Conservation (phyloP, 208 protist species). For the Crithidia expoeki region DNA sequence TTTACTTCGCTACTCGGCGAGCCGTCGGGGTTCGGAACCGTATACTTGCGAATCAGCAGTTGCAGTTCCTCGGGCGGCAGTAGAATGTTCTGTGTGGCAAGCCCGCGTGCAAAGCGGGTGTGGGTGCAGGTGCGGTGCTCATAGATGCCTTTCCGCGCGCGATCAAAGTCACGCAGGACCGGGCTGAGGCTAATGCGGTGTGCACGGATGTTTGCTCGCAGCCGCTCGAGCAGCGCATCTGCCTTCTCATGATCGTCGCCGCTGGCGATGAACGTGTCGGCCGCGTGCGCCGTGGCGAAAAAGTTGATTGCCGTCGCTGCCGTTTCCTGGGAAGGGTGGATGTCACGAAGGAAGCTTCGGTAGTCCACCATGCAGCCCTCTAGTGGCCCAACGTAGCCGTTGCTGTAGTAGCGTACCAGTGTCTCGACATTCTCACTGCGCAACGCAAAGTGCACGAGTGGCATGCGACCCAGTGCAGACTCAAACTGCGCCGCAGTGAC, state of each 20-base stretch:
- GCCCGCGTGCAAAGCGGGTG: conserved; percentile 79
- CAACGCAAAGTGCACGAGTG: conserved; percentile 78
- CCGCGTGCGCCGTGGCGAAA: conserved; percentile 53
- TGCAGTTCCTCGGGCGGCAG: conserved; percentile 71
- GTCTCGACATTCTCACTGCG: conserved; percentile 63
- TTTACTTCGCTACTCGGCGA: conserved; percentile 78
- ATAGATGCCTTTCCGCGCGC: conserved; percentile 80
- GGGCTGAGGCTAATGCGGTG: conserved; percentile 85
- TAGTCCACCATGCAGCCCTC: conserved; percentile 59
- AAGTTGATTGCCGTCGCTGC: conserved; percentile 47
- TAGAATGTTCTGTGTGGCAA: conserved; percentile 87
- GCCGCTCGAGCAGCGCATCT: conserved; percentile 49
- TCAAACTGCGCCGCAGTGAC: conserved; percentile 84
- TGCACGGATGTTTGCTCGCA: conserved; percentile 61
- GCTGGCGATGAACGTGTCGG: conserved; percentile 52
- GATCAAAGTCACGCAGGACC: conserved; percentile 90
- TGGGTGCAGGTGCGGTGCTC: conserved; percentile 84
- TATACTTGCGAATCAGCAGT: conserved; percentile 83
- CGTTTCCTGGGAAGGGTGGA: conserved; percentile 42
- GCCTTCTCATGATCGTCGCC: conserved; percentile 34
- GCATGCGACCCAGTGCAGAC: conserved; percentile 75
- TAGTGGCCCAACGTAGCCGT: conserved; percentile 8
- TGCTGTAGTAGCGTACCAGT: conserved; percentile 68
- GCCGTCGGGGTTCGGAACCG: conserved; percentile 64
- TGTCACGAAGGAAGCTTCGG: conserved; percentile 73